Evolutionary conservation across 768 basidiomycete species (phyloP).

Genomic region (Auriscalpium orientale): DNA sequence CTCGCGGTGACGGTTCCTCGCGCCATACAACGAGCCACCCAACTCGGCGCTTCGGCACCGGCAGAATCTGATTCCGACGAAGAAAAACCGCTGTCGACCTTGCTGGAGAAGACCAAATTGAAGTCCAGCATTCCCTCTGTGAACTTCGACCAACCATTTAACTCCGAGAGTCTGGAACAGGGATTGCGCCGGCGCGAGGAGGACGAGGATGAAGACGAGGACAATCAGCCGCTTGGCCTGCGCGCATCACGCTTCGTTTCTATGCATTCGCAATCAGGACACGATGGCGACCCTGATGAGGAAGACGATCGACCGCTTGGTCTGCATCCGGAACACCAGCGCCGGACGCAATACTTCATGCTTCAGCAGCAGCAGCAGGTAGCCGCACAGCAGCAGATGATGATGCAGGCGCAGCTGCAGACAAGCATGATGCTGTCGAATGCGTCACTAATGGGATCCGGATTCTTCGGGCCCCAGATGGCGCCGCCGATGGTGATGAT

Average conservation of each 20-base stretch:
- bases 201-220: conserved; percentile 46
- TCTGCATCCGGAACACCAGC: conserved; percentile 73
- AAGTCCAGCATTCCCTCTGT: conserved; percentile 31
- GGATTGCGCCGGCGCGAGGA: not conserved
- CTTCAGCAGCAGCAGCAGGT: conserved; percentile 36
- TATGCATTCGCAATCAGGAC: conserved; percentile 8
- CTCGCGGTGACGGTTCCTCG: conserved; percentile 56
- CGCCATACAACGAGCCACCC: conserved; percentile 39
- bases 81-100: conserved; percentile 59
- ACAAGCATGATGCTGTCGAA: conserved; percentile 66
- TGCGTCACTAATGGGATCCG: conserved; percentile 61
- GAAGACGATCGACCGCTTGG: conserved; percentile 70
- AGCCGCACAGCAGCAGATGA: conserved; percentile 53
- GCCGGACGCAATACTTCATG: conserved; percentile 49
- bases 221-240: conserved; percentile 65
- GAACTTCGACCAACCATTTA: conserved; percentile 28
- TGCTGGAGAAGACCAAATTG: conserved; percentile 42
- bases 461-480: conserved; percentile 53
- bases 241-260: conserved; percentile 44
- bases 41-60: conserved; percentile 18
- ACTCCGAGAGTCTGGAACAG: not conserved
- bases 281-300: conserved; percentile 28
- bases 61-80: conserved; percentile 53
- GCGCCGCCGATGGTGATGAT: conserved; percentile 32
- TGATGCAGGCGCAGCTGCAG: conserved; percentile 45